Evolutionary conservation across 371 early-diverging fungal species (phyloP), one percentile per base, ranked within the genome.

Genomic region (Circinella umbellata): DNA sequence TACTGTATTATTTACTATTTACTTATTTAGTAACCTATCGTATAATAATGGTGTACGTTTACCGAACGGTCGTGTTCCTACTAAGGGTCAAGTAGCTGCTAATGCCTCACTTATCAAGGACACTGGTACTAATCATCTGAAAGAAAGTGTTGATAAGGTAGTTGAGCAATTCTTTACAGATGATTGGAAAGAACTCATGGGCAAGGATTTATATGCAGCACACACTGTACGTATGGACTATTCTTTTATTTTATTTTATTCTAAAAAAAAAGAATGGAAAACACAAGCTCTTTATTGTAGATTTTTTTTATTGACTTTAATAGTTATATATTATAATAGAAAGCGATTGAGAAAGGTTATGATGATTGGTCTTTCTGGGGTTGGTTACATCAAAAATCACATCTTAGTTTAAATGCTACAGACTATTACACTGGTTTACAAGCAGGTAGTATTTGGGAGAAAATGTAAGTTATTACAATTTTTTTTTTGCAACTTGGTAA

Each of bases 331-430:
- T 10, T 27, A 17, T 8, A 1, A 59, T 27, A 67, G 63, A 69
- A 77, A 46, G 77, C 77, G 4, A 4, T 77, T n/a, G 66, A 69
- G 34, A 72, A 74, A 63, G 77, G 74, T 2, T 73, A 68, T 54
- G 76, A 76, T 48, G 74, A 73, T 55, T 76, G 76, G 76, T 76
- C 76, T 2, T 67, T 71, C 35, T 71, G 71, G 71, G 74, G 73
- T 7, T 76, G 74, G 71, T 42, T 76, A 17, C 74, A 76, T 42
- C 73, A 76, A 60, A 76, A 76, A 64, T 71, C 71, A 71, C 74
- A 74, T 9, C 35, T 68, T 35, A 76, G 71, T 35, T 53, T 73
- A 13, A 76, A 76, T 48, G 75, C 75, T 0, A 75, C 74, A 8
- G 68, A 75, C 34, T 73, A 54, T 51, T 68, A 49, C 17, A 72